Percentiles rank a stretch among this genome's conserved stretches.
Evolutionary conservation across 495 filamentous ascomycete genomes (phyloP).

Genomic region (Pyrenopolyporus hunteri): DNA sequence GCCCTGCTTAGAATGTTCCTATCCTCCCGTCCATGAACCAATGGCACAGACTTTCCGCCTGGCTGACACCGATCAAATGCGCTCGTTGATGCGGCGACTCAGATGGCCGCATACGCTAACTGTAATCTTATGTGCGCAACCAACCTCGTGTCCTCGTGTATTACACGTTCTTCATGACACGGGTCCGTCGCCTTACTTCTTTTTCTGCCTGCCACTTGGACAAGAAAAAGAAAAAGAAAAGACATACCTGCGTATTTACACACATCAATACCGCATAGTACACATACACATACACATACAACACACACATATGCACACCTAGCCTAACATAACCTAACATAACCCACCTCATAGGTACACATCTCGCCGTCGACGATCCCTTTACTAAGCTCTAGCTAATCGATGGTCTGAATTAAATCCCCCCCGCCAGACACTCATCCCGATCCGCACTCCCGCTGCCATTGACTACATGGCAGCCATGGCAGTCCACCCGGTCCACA

Average conservation of each 20-base stretch:
- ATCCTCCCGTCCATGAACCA: conserved; percentile 27
- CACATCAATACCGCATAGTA: no score
- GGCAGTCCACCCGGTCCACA: conserved; percentile 13
- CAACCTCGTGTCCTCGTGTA: conserved; percentile 34
- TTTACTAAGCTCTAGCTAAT: conserved; percentile 11
- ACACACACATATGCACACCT: no score
- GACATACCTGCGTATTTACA: conserved; percentile 15
- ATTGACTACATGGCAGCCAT: no score
- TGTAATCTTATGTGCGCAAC: conserved; percentile 32
- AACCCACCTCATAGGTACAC: no score
- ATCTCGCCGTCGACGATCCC: conserved; percentile 14
- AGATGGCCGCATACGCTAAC: conserved; percentile 9
- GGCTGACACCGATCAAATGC: conserved; percentile 30
- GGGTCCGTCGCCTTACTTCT: conserved; percentile 14
- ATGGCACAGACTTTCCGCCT: conserved; percentile 21
- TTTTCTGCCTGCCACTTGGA: conserved; percentile 17
- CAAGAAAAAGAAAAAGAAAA: not conserved
- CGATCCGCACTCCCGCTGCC: conserved; percentile 12
- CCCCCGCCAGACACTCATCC: conserved; percentile 15
- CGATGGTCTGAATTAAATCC: conserved; percentile 15
- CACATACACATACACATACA: no score
- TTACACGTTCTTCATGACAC: conserved; percentile 18
- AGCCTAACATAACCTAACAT: no score
- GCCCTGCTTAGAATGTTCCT: conserved; percentile 28
- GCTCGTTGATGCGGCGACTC: conserved; percentile 29